Base-by-base conservation (phyloP, 805 yeast genomes). In the Nakazawaea sp. region DNA sequence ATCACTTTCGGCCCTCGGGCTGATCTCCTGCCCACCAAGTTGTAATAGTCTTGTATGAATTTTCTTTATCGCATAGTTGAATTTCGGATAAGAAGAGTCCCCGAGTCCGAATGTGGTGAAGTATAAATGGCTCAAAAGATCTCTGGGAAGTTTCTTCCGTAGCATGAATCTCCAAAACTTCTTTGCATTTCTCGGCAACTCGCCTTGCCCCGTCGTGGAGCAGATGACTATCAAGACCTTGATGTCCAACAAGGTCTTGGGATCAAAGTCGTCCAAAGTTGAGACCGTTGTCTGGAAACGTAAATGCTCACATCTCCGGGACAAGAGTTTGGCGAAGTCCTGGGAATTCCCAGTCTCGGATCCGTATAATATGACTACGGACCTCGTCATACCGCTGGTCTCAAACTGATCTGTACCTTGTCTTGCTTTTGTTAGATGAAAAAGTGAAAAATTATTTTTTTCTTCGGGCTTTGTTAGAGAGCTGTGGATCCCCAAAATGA, bases 151-250 rank as follows among this genome's bases (percentile, higher is more conserved):
- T 45, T 76, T 78, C 52, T 70, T 75, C 52, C 72, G 75, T 40
- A 86, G 70, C 47, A 92, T 56, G 43, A 81, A 76, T 45, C 70
- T 68, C 94, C 96, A 83, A 44, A 90, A 74, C 43, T 72, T 75
- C 44, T 66, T 66, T 1, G 82, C 80, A 52, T 86, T 86, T 29
- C 82, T 58, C 0, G 98, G 97, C 24, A 90, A 58, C 43, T 83
- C 96, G 19, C 98, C 98, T 57, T 90, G 97, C 6, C 98, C 97
- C 1, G 95, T 82, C 0, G 98, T 90, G 1, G 96, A 79, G 53
- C 94, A 83, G 3, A 90, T 54, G 0, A 81, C 66, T 17, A 79
- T 63, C 36, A 75, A 62, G 20, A 59, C 57, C 5, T 60, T 49
- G 12, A 76, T 68, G 3, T 75, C 65, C 4, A 73, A 60, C 34